These are phyloP conservation scores for Dothidotthia symphoricarpi DNA, from an alignment of 2,329 filamentous ascomycete genomes.

Conservation along the genomic window DNA sequence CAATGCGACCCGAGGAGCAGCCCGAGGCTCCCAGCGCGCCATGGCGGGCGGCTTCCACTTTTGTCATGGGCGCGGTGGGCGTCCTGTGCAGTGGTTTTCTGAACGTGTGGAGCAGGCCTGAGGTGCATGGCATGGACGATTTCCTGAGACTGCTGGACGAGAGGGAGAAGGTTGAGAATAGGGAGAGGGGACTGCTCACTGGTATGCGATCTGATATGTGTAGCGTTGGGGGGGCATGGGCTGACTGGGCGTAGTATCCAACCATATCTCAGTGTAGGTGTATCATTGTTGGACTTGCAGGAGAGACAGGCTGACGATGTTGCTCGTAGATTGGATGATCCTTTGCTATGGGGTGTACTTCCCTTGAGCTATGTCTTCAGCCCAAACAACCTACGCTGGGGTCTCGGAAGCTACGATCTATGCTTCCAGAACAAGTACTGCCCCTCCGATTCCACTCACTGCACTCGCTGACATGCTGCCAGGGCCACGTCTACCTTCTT, in stretches of 20 bases:
- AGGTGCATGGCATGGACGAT: slow-evolving; percentile 71
- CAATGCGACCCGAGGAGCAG: slow-evolving; percentile 46
- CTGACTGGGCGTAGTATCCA: slow-evolving; percentile 62
- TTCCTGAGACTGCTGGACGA: slow-evolving; percentile 76
- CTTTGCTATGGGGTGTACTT: slow-evolving; percentile 86
- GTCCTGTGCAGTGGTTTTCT: slow-evolving; percentile 72
- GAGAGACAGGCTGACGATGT: slow-evolving; percentile 12
- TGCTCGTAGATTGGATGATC: slow-evolving; percentile 76
- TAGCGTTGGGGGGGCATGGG: slow-evolving; percentile 1
- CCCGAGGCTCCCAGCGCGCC: slow-evolving; percentile 58
- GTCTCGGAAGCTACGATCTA: slow-evolving; percentile 89
- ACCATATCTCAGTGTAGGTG: slow-evolving; percentile 85
- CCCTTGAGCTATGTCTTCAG: slow-evolving; percentile 71
- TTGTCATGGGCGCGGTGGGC: slow-evolving; percentile 72
- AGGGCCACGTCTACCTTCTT: slow-evolving; percentile 78
- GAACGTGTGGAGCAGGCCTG: slow-evolving; percentile 68
- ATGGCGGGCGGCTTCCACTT: slow-evolving; percentile 72
- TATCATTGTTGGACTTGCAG: slow-evolving; percentile 23
- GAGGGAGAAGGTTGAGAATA: slow-evolving; percentile 63
- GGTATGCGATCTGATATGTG: slow-evolving; percentile 51
- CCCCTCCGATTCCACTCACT: not conserved
- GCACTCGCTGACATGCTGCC: slow-evolving; percentile 13
- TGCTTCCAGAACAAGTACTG: slow-evolving; percentile 82
- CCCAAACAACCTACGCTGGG: slow-evolving; percentile 78
- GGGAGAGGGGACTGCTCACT: slow-evolving; percentile 77